Evolutionary conservation across 768 basidiomycete species (phyloP), one percentile per base, ranked within the genome.

Genomic region (Mycena venus): DNA sequence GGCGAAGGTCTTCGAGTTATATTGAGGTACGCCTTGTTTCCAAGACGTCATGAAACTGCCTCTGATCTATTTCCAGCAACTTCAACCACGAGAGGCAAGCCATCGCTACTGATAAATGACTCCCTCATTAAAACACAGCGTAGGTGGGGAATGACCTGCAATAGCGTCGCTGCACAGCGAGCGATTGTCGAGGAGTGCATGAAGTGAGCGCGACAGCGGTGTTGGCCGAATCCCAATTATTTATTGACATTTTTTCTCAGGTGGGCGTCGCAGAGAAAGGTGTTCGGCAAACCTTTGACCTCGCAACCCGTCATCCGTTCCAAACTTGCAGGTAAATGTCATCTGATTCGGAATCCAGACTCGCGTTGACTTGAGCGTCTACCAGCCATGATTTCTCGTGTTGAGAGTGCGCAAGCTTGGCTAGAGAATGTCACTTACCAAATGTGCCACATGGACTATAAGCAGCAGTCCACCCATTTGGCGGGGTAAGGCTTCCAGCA

Each of bases 391-490:
- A 95, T 96, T 67, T 89, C 93, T 7, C 92, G 95, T 42, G 87
- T 92, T 34, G 96, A 97, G 81, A 90, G 92, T 31, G 90, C 90
- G 12, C 96, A 97, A 79, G 89, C 87, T n/a, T 97, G 95, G 95
- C 84, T 97, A 21, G 96, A 97, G 85, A 93, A 90, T 69, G 84
- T 97, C 65, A 97, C 96, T 0, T 93, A 92, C 81, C 96, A 97
- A 82, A 96, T 96, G 95, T 91, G 86, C 76, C 89, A 95, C 68
- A 96, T 97, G 96, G 87, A 87, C 44, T 95, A 96, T 81, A 91
- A 91, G 80, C 88, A 95, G 71, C 94, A 95, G 80, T 90, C 94
- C 15, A 81, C 86, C 49, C 88, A 91, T 72, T 88, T 96, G 27
- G 95, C 95, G 59, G 95, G 95, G 91, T 92, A 78, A 36, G 21